Base-by-base conservation (phyloP, 805 yeast genomes). In the Candida palmyrensis region DNA sequence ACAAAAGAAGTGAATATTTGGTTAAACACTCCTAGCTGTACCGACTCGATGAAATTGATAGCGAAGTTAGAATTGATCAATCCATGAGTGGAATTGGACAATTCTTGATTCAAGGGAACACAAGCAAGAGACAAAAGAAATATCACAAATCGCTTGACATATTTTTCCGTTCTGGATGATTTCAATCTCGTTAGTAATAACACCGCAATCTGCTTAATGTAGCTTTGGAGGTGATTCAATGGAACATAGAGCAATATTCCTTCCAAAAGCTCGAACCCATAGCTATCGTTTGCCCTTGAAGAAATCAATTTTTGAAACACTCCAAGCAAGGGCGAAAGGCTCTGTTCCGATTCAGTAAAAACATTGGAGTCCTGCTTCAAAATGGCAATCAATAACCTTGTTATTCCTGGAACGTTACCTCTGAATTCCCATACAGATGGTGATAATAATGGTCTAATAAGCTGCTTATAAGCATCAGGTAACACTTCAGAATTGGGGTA, bases 251-350 rank as follows among this genome's bases (percentile, higher is more conserved):
- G 48, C 27, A 90, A 55, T 30, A 92, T 79, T 3, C 71, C 62
- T 51, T 84, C 89, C 28, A 92, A 59, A 27, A 92, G 62, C 36
- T 92, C 97, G 56, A 92, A 82, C 2, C 97, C 97, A 47, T 77
- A 72, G 24, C 61, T 60, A 48, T 92, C 97, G 47, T 87, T 82
- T 11, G 77, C 71, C 44, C 82, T 83, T 0, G 97, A 86, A 1
- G 96, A 78, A 32, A 92, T 77, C 43, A 92, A 66, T 55, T 89
- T 87, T 62, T 94, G 98, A 68, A 86, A 94, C n/a, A 92, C 95
- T 25, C 99, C 99, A 25, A 92, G 65, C 19, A 92, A 73, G 3
- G 97, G 95, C 22, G 83, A 74, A 26, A 87, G 54, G 48, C 43
- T 66, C 18, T 48, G 52, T 6, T 42, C 59, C 15, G 49, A 48